A percentile compares a stretch with the other conserved stretches of the same genome.
These are phyloP conservation scores for Vicia sativa DNA, from an alignment of 306 rosid genomes.

Conservation along the genomic window DNA sequence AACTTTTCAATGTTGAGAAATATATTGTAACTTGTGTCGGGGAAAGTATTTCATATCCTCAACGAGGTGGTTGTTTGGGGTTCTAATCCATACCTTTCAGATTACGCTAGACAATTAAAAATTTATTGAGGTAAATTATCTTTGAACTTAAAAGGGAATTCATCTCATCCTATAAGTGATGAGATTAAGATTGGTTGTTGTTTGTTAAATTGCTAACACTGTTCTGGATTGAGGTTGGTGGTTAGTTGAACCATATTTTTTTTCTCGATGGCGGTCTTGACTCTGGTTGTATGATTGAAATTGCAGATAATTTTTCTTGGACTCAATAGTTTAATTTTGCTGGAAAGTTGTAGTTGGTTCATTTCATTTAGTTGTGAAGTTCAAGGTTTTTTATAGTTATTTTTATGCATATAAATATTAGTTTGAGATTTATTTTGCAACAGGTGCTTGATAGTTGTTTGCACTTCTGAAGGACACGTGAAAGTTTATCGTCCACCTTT, in stretches of 20 bases:
- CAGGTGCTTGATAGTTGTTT: slow-evolving; percentile 90
- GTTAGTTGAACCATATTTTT: not conserved
- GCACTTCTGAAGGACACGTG: slow-evolving; percentile 76
- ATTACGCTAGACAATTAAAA: too few relatives aligned
- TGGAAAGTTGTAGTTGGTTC: slow-evolving; percentile 14
- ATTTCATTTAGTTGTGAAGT: slow-evolving; percentile 27
- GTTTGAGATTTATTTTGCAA: slow-evolving; percentile 33
- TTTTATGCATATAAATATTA: slow-evolving; percentile 6
- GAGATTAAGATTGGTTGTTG: not conserved
- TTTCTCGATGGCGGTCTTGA: not conserved
- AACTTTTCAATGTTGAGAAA: too few relatives aligned
- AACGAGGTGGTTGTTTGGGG: too few relatives aligned
- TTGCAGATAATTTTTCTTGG: not conserved
- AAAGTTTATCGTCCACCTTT: slow-evolving; percentile 83
- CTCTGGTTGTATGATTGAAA: not conserved
- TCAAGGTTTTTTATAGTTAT: not conserved
- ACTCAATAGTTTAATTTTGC: not conserved
- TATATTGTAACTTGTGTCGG: too few relatives aligned
- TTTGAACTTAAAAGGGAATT: not conserved
- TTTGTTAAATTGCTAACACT: not conserved
- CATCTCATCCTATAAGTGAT: not conserved
- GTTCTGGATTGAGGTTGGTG: not conserved
- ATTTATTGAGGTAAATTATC: not conserved
- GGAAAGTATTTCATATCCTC: too few relatives aligned
- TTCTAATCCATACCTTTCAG: too few relatives aligned